Percentiles rank a stretch among this genome's conserved stretches.
phyloP scores from a whole-genome alignment of 352 stramenopile genomes.

The Pythium periplocum region DNA sequence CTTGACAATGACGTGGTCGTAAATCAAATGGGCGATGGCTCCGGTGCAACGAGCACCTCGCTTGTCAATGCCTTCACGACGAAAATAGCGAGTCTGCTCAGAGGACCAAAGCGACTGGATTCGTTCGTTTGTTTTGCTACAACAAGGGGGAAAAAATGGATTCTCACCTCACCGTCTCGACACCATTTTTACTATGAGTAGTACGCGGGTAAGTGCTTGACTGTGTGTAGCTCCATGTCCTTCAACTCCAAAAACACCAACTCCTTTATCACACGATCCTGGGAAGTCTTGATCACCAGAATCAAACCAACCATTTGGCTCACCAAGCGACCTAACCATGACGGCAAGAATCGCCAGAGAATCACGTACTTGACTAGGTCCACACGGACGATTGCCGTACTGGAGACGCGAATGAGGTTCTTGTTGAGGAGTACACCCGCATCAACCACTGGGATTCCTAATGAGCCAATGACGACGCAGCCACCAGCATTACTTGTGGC shows the following conservation, averaged over 20 bases:
- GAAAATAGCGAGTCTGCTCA: no score
- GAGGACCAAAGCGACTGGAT: no score
- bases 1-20: no score
- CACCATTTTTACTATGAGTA: no score
- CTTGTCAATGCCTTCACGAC: no score
- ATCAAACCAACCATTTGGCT: slow-evolving; percentile 13
- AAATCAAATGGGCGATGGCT: no score
- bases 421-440: slow-evolving; percentile 20
- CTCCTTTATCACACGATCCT: slow-evolving; percentile 6
- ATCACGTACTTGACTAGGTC: slow-evolving; percentile 21
- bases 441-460: slow-evolving; percentile 7
- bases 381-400: slow-evolving; percentile 7
- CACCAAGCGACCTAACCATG: slow-evolving; percentile 5
- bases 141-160: no score
- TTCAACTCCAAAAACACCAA: slow-evolving; percentile 16
- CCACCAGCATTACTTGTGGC: not conserved
- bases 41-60: no score
- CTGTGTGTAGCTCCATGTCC: slow-evolving; percentile 14
- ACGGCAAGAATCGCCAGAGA: slow-evolving; percentile 15
- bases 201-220: slow-evolving; percentile 6
- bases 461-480: slow-evolving; percentile 4
- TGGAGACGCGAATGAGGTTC: slow-evolving; percentile 19
- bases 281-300: slow-evolving; percentile 11
- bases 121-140: no score
- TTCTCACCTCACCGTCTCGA: no score